phyloP scores from a whole-genome alignment of 2,329 filamentous ascomycete species.

The Trichoderma lentiforme region DNA sequence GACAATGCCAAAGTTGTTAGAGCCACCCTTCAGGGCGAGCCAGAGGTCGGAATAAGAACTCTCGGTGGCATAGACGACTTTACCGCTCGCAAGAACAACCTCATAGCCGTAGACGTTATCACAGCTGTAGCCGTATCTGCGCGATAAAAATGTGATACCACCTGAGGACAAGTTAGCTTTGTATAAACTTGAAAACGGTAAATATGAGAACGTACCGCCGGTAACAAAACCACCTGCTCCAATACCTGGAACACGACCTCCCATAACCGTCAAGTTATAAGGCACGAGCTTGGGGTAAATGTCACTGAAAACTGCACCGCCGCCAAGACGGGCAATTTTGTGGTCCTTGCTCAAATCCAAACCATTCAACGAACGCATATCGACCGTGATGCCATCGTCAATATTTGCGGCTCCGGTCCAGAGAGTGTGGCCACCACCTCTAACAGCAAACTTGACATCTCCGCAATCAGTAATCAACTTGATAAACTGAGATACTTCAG shows the following conservation, averaged over 20 bases:
- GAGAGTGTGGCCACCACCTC: slow-evolving; percentile 44
- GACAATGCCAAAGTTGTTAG: slow-evolving; percentile 40
- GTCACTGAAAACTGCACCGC: slow-evolving; percentile 38
- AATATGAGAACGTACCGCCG: slow-evolving; percentile 31
- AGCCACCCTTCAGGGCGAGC: slow-evolving; percentile 44
- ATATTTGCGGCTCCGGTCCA: slow-evolving; percentile 39
- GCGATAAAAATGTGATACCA: slow-evolving; percentile 28
- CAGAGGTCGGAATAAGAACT: slow-evolving; percentile 38
- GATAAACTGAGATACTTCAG: background rate
- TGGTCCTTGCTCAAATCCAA: slow-evolving; percentile 31
- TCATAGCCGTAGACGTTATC: slow-evolving; percentile 38
- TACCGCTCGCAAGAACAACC: slow-evolving; percentile 36
- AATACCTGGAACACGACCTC: slow-evolving; percentile 39
- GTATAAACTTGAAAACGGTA: background rate
- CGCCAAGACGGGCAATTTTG: slow-evolving; percentile 33
- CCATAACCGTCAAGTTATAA: slow-evolving; percentile 34
- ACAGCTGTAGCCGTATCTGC: slow-evolving; percentile 37
- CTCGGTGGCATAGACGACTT: slow-evolving; percentile 36
- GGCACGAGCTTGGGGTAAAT: slow-evolving; percentile 36
- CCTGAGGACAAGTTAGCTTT: slow-evolving; percentile 21
- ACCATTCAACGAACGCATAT: slow-evolving; percentile 36
- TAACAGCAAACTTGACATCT: slow-evolving; percentile 32
- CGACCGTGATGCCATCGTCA: slow-evolving; percentile 34
- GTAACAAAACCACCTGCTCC: slow-evolving; percentile 30
- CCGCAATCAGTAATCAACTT: background rate